Evolutionary conservation across 2,329 filamentous ascomycete species (phyloP), one percentile per base, ranked within the genome.

Genomic region (Trichocomaceae sp.): DNA sequence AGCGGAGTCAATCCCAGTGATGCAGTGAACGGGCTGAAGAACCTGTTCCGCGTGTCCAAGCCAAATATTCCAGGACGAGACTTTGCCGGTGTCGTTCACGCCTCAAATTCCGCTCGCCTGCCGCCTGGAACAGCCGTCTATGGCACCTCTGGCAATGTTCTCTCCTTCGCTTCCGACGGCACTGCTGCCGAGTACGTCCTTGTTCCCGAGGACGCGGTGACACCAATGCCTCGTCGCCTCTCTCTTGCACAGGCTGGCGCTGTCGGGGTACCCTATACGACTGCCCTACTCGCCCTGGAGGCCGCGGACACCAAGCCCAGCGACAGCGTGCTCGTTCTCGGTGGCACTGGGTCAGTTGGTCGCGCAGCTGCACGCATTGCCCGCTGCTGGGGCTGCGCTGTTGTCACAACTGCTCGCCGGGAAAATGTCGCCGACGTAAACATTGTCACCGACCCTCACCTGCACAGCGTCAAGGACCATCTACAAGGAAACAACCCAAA

Each of bases 1-100:
- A 48, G 46, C 46, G 46, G 46, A n/a, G 19, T 48, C 26, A 48
- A 48, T 20, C 31, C 46, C 19, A 48, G 46, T n/a, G 46, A 48
- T 35, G 46, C 31, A 5, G 46, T 17, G 33, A 48, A 37, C 13
- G 46, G n/a, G 31, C 31, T 48, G 31, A 37, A 15, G 17, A 23
- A 48, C 17, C 17, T 33, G 31, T 48, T 48, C 29, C 17, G 46
- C 19, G 10, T 37, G 17, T 48, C 31, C 20, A 29, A 23, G 22
- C 62, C 2, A 55, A 59, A 5, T 23, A 59, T 71, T 15, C 64
- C 64, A 19, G 66, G 69, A 44, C 65, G 66, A 15, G 68, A 71
- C 54, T 69, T 66, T 37, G 62, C 65, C 7, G 68, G 66, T 4
- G 57, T 58, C 17, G 62, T 63, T 12, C 45, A 70, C 29, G 59